These are phyloP conservation scores for Suhomyces xylopsoci DNA, from an alignment of 805 yeast species.

Conservation along the genomic window DNA sequence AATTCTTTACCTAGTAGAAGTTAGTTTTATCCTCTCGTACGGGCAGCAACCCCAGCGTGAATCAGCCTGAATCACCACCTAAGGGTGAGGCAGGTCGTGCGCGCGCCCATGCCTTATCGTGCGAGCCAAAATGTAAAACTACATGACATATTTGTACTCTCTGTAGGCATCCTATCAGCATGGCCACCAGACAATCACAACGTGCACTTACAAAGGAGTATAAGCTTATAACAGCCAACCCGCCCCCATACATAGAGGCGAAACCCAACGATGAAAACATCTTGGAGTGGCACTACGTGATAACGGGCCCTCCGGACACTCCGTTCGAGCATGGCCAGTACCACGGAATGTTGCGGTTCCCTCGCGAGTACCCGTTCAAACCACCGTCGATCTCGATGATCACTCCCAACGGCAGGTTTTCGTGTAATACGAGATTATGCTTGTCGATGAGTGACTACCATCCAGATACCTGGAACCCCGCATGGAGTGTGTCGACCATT, in stretches of 20 bases:
- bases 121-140: background rate
- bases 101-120: background rate
- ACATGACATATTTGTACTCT: background rate
- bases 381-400: conserved; percentile 89
- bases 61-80: background rate
- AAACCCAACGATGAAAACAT: conserved; percentile 86
- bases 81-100: background rate
- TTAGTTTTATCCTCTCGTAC: conserved; percentile 25
- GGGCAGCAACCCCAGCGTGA: conserved; percentile 15
- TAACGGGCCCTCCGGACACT: conserved; percentile 88
- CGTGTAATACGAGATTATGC: conserved; percentile 77
- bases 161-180: conserved; percentile 7
- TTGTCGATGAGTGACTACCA: conserved; percentile 93
- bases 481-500: conserved; percentile 91
- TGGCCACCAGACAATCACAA: conserved; percentile 43
- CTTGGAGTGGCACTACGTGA: conserved; percentile 89
- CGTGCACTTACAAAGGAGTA: conserved; percentile 73
- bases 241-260: conserved; percentile 82
- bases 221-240: conserved; percentile 68
- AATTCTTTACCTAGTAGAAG: conserved; percentile 13
- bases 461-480: conserved; percentile 94
- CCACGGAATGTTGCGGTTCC: conserved; percentile 83
- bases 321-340: conserved; percentile 86
- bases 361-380: conserved; percentile 82
- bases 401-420: conserved; percentile 88